Evolutionary conservation across 495 filamentous ascomycete species (phyloP), one percentile per base, ranked within the genome.

Genomic region (Darksidea phi): DNA sequence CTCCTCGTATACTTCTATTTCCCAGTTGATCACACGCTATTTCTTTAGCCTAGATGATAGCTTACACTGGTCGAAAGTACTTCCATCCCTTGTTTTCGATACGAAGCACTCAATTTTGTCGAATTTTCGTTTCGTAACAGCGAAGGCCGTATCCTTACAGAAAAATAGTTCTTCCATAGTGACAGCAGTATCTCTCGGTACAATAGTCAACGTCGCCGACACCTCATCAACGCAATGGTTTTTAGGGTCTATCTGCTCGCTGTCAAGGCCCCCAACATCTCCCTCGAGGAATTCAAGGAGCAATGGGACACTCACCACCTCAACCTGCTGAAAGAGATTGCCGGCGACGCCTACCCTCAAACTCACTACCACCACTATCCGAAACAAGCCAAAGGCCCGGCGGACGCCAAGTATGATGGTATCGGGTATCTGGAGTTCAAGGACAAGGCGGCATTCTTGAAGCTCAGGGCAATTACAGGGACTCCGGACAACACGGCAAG

Each of bases 301-400:
- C 45, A 48, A 10, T 48, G 45, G 45, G 45, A 48, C 45, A 48
- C 17, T 18, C 1, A 48, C 3, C 45, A 48, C 45, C 45, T 48
- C 45, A 21, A 17, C 10, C 18, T 48, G 4, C 45, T 48, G 10
- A 48, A 48, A 24, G 45, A 48, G 18, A 48, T 48, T 17, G 45
- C 45, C n/a, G 45, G 45, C 4, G 45, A 48, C 11, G 45, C 45
- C 11, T 48, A 48, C 11, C 45, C 45, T 10, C 17, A 1, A 1
- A 18, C 23, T 4, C 45, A 48, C 45, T 10, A 48, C 7, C 45
- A 48, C 18, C 45, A 18, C 18, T 48, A 48, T 11, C 45, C 45
- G 7, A 18, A 48, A 11, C 17, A 48, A 24, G 17, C 23, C 20
- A 18, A 10, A 10, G 45, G 45, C 45, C 17, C 45, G 1, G 45